Conservation (phyloP, 768 basidiomycete species). For the Tulasnella sp. region DNA sequence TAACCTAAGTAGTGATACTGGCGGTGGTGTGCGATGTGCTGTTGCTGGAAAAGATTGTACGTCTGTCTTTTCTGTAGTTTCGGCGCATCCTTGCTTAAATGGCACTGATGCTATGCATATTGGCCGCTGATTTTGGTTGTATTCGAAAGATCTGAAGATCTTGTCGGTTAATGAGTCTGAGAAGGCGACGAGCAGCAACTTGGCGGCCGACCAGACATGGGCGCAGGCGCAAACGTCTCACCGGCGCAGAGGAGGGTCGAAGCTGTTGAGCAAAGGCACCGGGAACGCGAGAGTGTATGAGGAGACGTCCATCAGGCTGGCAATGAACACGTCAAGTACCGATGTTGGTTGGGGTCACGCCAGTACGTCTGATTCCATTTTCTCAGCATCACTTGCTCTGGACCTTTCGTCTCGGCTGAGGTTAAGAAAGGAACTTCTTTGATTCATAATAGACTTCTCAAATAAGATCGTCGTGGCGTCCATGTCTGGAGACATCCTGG, state of each 20-base stretch:
- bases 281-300: slow-evolving; percentile 11
- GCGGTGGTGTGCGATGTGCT: slow-evolving; percentile 10
- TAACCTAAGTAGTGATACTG: too few species aligned
- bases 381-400: background rate
- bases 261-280: slow-evolving; percentile 2
- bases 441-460: slow-evolving; percentile 4
- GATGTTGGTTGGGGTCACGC: slow-evolving; percentile 15
- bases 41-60: slow-evolving; percentile 17
- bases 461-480: slow-evolving; percentile 17
- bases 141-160: slow-evolving; percentile 15
- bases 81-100: background rate
- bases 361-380: background rate
- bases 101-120: background rate
- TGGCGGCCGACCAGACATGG: too few species aligned
- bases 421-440: background rate
- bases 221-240: background rate
- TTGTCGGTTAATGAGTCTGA: slow-evolving; percentile 6
- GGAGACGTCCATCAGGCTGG: slow-evolving; percentile 3
- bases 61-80: background rate
- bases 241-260: background rate
- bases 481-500: slow-evolving; percentile 13
- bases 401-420: too few species aligned
- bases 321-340: slow-evolving; percentile 10
- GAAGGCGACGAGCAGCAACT: too few species aligned
- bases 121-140: background rate